Percentiles rank a stretch among this genome's conserved stretches.
phyloP scores from a whole-genome alignment of 345 rosid genomes.

The Salix arbutifolia region DNA sequence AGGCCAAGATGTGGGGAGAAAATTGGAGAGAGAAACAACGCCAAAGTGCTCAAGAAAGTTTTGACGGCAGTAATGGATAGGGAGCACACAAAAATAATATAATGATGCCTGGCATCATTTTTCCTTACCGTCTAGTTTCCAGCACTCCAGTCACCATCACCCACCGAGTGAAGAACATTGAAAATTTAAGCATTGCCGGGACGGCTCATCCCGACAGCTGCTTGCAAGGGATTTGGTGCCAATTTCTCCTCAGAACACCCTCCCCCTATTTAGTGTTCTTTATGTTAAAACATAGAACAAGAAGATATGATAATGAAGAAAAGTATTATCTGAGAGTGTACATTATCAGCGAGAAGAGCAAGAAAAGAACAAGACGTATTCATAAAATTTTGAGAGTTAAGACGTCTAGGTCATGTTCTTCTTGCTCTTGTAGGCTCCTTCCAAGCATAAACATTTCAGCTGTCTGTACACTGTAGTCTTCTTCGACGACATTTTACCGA shows the following conservation, averaged over 20 bases:
- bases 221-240: constrained; percentile 10
- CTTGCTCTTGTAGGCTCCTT: constrained; percentile 18
- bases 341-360: constrained; percentile 30
- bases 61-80: constrained; percentile 41
- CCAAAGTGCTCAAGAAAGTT: constrained; percentile 63
- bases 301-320: constrained; percentile 6
- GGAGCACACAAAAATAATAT: neutral
- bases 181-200: constrained; percentile 5
- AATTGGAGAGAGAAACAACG: constrained; percentile 84
- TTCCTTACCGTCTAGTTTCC: neutral
- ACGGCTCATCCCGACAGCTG: neutral
- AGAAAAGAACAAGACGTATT: constrained; percentile 23
- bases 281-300: constrained; percentile 17
- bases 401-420: constrained; percentile 19
- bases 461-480: constrained; percentile 14
- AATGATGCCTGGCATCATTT: neutral
- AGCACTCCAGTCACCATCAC: neutral
- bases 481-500: constrained; percentile 12
- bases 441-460: constrained; percentile 5
- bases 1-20: constrained; percentile 99
- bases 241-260: neutral
- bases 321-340: constrained; percentile 23
- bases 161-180: neutral
- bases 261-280: neutral
- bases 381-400: constrained; percentile 28